Conservation (phyloP, 352 stramenopile genomes). For the Pythium guiyangense region DNA sequence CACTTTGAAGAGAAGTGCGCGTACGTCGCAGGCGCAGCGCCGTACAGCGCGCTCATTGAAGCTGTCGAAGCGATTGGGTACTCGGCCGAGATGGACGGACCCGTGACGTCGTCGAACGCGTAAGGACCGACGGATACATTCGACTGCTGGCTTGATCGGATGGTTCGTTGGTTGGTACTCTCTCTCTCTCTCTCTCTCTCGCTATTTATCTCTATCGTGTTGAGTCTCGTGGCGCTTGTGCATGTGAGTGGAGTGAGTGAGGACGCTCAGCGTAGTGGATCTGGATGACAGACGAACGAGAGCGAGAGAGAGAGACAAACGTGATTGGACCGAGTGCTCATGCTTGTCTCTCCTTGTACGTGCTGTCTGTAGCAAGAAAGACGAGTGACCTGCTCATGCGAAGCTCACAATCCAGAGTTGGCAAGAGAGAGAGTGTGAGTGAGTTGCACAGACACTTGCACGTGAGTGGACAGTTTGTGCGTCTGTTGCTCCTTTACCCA, state of each 20-base stretch:
- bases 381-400: conserved; percentile 1
- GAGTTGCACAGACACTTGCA: no score
- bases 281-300: no score
- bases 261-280: no score
- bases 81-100: conserved; percentile 40
- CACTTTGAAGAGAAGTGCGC: conserved; percentile 68
- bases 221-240: neutral
- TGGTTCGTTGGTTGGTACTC: no score
- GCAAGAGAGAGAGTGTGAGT: no score
- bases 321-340: no score
- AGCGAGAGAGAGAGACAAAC: no score
- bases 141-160: conserved; percentile 6
- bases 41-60: conserved; percentile 46
- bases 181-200: neutral
- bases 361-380: conserved; percentile 5
- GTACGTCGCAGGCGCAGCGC: conserved; percentile 62
- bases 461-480: no score
- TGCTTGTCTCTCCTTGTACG: no score
- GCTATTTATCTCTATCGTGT: no score
- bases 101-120: conserved; percentile 36
- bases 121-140: conserved; percentile 37
- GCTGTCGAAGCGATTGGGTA: conserved; percentile 69
- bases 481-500: no score
- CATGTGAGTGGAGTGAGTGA: neutral
- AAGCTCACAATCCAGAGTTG: no score